Evolutionary conservation across 2,329 filamentous ascomycete species (phyloP), one percentile per base, ranked within the genome.

Genomic region (Xylaria arbuscula): DNA sequence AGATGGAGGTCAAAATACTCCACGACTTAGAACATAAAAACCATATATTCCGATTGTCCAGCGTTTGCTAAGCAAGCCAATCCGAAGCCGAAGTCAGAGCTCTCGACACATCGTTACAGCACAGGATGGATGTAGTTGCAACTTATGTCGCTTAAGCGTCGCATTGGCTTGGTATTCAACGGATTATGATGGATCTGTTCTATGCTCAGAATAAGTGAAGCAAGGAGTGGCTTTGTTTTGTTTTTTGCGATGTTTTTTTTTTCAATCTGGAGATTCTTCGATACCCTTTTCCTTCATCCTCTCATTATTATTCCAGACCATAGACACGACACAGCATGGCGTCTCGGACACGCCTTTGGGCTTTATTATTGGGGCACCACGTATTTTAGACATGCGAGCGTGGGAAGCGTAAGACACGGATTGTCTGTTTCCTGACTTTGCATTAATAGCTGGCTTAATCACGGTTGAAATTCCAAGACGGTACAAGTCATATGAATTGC

Each of bases 1-100:
- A 42, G 85, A 87, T 62, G 78, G 77, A 1, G 80, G 81, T n/a
- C 83, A 79, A 67, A 83, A 85, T 70, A 78, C 82, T 6, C 80
- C 83, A 2, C 81, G 83, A 40, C 84, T 86, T 68, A 88, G 81
- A 72, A 64, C 76, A 32, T 76, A 74, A 15, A 78, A 53, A n/a
- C n/a, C n/a, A n/a, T n/a, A n/a, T n/a, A n/a, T n/a, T n/a, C n/a
- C n/a, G n/a, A n/a, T n/a, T n/a, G n/a, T n/a, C n/a, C n/a, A n/a
- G n/a, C n/a, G n/a, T n/a, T n/a, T n/a, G n/a, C n/a, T n/a, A n/a
- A n/a, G n/a, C n/a, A 19, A 48, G 48, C 1, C 24, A 22, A 51
- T 22, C 32, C n/a, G 13, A 67, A 60, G 55, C 42, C 19, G 17
- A 32, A n/a, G 42, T 28, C 36, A 8, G 22, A 34, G 5, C n/a